phyloP scores from a whole-genome alignment of 495 filamentous ascomycete species.

The Penicillium atrosanguineum region DNA sequence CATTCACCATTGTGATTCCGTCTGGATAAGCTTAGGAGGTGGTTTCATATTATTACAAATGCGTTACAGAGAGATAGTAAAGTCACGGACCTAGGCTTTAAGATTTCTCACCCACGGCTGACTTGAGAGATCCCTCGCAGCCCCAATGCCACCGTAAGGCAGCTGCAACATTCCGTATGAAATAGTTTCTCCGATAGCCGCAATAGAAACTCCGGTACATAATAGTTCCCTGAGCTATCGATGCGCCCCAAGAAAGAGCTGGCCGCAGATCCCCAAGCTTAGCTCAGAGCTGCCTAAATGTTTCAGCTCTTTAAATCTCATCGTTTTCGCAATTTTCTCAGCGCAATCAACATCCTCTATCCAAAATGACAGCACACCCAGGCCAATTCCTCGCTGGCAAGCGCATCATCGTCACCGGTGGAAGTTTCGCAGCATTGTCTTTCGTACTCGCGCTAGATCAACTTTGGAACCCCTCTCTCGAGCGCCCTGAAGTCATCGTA shows the following conservation, averaged over 20 bases:
- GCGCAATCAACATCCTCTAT: not conserved
- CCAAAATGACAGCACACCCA: constrained; percentile 1
- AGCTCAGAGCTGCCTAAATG: not conserved
- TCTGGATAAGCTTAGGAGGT: not conserved
- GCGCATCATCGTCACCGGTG: constrained; percentile 14
- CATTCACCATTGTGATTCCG: not conserved
- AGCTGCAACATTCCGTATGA: not conserved
- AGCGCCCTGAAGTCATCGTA: constrained; percentile 6
- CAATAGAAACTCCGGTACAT: constrained; percentile 3
- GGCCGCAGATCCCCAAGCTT: not conserved
- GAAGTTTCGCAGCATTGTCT: constrained; percentile 11
- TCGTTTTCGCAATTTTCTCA: not conserved
- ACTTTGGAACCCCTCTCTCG: constrained; percentile 7
- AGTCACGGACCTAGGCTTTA: too few relatives aligned
- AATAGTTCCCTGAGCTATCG: not conserved
- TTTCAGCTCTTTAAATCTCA: not conserved
- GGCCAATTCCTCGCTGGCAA: constrained; percentile 15
- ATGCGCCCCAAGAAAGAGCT: not conserved
- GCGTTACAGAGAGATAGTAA: too few relatives aligned
- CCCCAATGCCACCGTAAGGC: too few relatives aligned
- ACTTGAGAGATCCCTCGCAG: too few relatives aligned
- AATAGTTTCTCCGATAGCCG: not conserved
- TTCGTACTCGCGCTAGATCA: constrained; percentile 10
- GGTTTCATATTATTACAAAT: too few relatives aligned
- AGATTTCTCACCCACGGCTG: too few relatives aligned